Conservation (phyloP, 345 rosid species). For the Rhodamnia rubescens region DNA sequence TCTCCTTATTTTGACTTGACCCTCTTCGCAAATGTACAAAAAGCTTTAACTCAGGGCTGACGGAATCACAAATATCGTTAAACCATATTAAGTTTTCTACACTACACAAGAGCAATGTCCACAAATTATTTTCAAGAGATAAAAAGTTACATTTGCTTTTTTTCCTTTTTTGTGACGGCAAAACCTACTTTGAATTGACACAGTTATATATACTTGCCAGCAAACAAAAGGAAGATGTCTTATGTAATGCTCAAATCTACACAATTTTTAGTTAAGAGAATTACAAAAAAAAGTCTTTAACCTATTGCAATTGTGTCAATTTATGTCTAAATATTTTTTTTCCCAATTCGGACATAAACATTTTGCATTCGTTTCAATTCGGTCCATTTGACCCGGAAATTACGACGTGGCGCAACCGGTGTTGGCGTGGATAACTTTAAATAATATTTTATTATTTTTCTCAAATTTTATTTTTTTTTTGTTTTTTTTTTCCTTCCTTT, state of each 20-base stretch:
- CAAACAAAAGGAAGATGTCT: neutral
- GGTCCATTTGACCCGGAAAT: too few species aligned
- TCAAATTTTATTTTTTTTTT: too few species aligned
- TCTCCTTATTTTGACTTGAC: neutral
- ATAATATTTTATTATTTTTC: too few species aligned
- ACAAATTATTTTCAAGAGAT: neutral
- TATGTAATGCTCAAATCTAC: neutral
- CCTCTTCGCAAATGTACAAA: neutral
- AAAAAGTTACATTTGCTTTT: neutral
- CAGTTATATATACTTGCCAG: neutral
- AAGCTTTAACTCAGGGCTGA: neutral
- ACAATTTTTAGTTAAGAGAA: neutral
- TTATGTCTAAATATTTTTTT: too few species aligned
- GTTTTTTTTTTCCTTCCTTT: too few species aligned
- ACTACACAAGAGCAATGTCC: neutral
- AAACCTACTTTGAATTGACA: neutral
- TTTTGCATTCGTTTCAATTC: too few species aligned
- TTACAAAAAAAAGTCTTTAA: too few species aligned
- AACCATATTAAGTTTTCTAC: neutral
- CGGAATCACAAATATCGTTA: neutral
- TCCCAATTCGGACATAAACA: too few species aligned
- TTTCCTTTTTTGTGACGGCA: neutral
- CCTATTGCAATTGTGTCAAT: too few species aligned
- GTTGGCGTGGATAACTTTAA: too few species aligned
- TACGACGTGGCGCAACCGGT: fast-evolving